Evolutionary conservation across 345 rosid genomes (phyloP), one percentile per base, ranked within the genome.

Genomic region (Geranium rotundifolium): DNA sequence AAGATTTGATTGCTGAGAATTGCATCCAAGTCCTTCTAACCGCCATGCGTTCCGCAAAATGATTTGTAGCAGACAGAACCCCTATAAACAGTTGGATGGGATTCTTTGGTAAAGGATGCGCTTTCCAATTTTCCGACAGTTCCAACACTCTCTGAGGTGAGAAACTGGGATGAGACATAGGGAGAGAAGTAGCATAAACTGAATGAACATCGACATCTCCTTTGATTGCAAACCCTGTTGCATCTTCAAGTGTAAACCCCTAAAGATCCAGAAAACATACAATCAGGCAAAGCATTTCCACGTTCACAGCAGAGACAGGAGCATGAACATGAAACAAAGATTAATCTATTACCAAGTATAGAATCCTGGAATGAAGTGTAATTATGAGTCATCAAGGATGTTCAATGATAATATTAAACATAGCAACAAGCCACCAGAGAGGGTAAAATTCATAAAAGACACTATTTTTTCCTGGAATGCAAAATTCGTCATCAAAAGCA

Each of bases 1-100:
- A 83, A 61, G 90, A 73, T 72, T 78, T 88, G 59, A 90, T 65
- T 58, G 82, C 78, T 15, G 85, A 63, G 72, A 86, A 88, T 63
- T 88, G 97, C 95, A 93, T 84, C 97, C 99, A 93, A 69, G 99
- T 93, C 80, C 88, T 90, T 72, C 99, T 84, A 65, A 86, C 85
- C 13, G 95, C 97, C 99, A 93, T 90, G 66, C 99, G 95, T 74
- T 93, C 99, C 1, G 95, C 86, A 60, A 90, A 90, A 84, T 93
- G 99, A 76, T 85, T 90, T n/a, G 95, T 82, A 68, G 97, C 97
- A 56, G 99, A 93, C 1, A 93, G 85, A 72, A 93, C 76, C 65
- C 97, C 97, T 57, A 86, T 81, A 72, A 93, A 90, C 66, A 93
- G 86, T 66, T 70, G 73, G 69, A 85, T 61, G 46, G 88, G 82